These are phyloP conservation scores for Tuber melanosporum DNA, from an alignment of 495 filamentous ascomycete genomes.

Conservation along the genomic window DNA sequence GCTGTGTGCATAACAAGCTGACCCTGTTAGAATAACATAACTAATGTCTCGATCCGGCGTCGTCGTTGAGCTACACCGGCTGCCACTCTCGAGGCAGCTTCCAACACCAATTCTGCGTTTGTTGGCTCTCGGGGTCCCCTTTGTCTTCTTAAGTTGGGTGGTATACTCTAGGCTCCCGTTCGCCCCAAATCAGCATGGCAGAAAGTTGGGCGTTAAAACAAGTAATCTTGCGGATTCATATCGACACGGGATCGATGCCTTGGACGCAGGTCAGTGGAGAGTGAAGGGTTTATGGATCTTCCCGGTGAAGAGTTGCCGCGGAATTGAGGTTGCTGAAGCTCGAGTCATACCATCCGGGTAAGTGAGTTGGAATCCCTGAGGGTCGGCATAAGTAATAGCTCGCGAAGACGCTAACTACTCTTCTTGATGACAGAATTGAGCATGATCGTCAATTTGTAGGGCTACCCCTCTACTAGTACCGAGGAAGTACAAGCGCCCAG, in stretches of 20 bases:
- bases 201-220: conserved; percentile 20
- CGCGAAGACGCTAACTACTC: neutral
- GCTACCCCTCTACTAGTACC: no score
- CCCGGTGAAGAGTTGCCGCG: conserved; percentile 80
- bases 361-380: conserved; percentile 2
- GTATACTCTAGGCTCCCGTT: conserved; percentile 5
- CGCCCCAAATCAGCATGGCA: neutral
- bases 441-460: conserved; percentile 73
- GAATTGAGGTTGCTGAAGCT: conserved; percentile 63
- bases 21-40: neutral
- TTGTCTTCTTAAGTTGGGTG: conserved; percentile 21
- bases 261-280: conserved; percentile 44
- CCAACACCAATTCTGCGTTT: conserved; percentile 9
- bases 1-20: neutral
- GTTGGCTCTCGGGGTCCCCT: conserved; percentile 6
- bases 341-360: conserved; percentile 61
- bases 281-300: conserved; percentile 81
- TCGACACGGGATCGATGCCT: conserved; percentile 32
- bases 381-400: neutral
- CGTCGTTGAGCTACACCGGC: neutral
- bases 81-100: neutral
- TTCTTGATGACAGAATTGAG: conserved; percentile 48
- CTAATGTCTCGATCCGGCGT: neutral
- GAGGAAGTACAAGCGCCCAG: no score
- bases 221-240: conserved; percentile 42